Base-by-base conservation (phyloP, 306 rosid genomes). In the Acacia acuminata region DNA sequence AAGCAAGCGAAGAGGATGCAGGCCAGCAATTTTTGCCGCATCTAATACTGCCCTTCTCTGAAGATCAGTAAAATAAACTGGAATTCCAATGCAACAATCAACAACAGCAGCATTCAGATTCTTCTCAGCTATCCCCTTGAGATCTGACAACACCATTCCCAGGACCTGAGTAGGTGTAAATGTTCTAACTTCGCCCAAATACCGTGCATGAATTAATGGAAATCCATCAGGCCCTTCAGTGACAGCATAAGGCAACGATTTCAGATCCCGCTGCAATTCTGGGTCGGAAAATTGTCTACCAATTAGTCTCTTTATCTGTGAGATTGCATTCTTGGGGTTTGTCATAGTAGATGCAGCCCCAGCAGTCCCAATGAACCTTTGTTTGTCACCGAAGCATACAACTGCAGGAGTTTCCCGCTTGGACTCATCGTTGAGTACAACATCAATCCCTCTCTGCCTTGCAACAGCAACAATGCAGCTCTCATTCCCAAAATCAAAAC, bases 381-480 rank as follows among this genome's bases (percentile, higher is more conserved):
- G 99, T 68, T 96, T 96, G 34, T 96, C 97, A 60, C 99, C 98
- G 8, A 96, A 96, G 84, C 97, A 91, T 4, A 96, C 99, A 82
- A 96, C 58, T 3, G 97, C 97, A 1, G 99, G 99, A 7, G 98
- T 96, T 51, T 96, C 99, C 5, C 98, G 97, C 73, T 96, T 96
- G 53, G 99, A 96, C 85, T 96, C 99, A 64, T 96, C 99, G 25
- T 96, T 96, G 73, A 96, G 94, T 50, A 96, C 97, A 45, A 96
- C 98, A 85, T 94, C 99, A 67, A 96, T 94, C 61, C 98, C 99
- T 38, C 98, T 90, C 82, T 94, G 99, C 86, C 97, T 92, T 12
- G 97, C 99, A 63, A 94, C 98, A 8, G 98, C 99, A 40, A 96
- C 97, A 79, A 96, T 92, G 92, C 99, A 83, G 84, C 96, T 96